These are phyloP conservation scores for Corchorus olitorius DNA, from an alignment of 345 rosid species.

Conservation along the genomic window DNA sequence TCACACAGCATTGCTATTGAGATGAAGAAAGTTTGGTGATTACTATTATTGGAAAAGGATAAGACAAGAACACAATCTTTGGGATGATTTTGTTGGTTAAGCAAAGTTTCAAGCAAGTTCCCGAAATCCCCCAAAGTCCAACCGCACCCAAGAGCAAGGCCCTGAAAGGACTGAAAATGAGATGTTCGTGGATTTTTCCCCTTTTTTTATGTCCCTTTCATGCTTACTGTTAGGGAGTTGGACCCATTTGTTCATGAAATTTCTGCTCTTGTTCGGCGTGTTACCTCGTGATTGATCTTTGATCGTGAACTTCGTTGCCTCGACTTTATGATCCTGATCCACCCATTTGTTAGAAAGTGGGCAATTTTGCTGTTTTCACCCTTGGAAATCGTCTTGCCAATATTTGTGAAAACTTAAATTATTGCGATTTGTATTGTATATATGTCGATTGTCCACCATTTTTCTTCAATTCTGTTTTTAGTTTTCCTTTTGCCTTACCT, in stretches of 20 bases:
- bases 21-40: not conserved
- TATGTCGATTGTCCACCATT: too few relatives aligned
- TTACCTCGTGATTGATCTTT: not conserved
- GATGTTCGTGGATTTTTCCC: not conserved
- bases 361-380: not conserved
- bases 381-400: not conserved
- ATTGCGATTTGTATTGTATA: too few relatives aligned
- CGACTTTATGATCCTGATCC: not conserved
- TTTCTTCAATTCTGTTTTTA: too few relatives aligned
- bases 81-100: not conserved
- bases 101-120: not conserved
- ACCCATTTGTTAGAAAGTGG: not conserved
- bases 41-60: not conserved
- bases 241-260: not conserved
- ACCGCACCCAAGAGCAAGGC: not conserved
- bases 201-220: not conserved
- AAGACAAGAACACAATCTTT: not conserved
- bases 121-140: not conserved
- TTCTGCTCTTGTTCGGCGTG: not conserved
- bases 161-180: not conserved
- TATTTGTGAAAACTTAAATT: not conserved
- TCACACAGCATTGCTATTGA: not conserved
- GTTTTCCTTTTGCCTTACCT: too few relatives aligned
- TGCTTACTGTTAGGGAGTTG: not conserved
- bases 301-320: not conserved